Percentiles rank a stretch among this genome's conserved stretches.
Conservation (phyloP, 1,284 basidiomycete species). For the Ceratobasidium sp. region DNA sequence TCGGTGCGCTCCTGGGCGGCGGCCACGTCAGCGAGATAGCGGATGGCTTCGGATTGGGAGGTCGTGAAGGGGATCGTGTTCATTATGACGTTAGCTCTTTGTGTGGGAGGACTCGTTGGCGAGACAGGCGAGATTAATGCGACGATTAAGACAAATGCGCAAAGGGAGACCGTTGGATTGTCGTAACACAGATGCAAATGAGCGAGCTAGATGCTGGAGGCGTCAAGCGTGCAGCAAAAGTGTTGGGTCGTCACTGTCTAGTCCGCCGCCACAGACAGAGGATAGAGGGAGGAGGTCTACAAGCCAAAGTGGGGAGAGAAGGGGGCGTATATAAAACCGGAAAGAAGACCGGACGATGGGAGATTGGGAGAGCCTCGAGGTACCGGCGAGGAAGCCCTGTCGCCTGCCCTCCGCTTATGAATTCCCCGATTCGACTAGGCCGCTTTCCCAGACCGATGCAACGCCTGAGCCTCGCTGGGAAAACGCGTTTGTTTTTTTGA, state of each 20-base stretch:
- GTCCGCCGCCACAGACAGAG: conserved; percentile 36
- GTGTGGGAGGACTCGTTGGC: conserved; percentile 8
- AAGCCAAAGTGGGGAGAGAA: not conserved
- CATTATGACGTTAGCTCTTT: conserved; percentile 36
- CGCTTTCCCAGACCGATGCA: too few species aligned
- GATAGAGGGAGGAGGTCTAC: conserved; percentile 35
- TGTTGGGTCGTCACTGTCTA: conserved; percentile 12
- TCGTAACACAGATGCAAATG: conserved; percentile 20
- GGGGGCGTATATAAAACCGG: not conserved
- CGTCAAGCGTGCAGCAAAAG: conserved; percentile 22
- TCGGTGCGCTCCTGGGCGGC: conserved; percentile 36
- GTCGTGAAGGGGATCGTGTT: conserved; percentile 38
- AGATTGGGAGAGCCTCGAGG: conserved; percentile 30
- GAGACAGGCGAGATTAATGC: conserved; percentile 8
- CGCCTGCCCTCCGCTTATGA: conserved; percentile 13
- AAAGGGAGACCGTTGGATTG: not conserved
- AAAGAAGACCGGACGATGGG: not conserved
- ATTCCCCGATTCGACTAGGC: conserved; percentile 14
- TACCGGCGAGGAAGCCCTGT: conserved; percentile 2
- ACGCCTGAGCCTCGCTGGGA: conserved; percentile 13
- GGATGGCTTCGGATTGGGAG: conserved; percentile 13
- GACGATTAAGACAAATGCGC: not conserved
- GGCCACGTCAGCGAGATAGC: conserved; percentile 34
- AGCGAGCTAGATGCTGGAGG: conserved; percentile 6
- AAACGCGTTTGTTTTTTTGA: conserved; percentile 12